Evolutionary conservation across 305 asterid species (phyloP).

Genomic region (Fraxinus platypoda): DNA sequence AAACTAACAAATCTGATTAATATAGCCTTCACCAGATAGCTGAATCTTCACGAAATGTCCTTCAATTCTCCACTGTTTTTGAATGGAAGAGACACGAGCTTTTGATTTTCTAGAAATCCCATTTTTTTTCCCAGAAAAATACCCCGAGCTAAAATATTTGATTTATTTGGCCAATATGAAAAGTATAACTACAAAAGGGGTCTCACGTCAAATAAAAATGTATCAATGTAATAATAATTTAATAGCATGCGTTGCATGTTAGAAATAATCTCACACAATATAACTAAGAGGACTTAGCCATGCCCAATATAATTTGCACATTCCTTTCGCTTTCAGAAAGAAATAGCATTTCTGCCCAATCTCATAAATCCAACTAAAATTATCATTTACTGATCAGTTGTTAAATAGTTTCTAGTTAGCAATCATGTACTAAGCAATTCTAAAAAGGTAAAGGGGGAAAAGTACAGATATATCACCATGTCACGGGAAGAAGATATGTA

Average conservation of each 20-base stretch:
- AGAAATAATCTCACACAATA: not conserved
- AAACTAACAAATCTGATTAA: not conserved
- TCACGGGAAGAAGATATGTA: not conserved
- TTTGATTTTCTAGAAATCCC: not conserved
- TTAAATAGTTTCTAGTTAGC: not conserved
- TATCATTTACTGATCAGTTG: not conserved
- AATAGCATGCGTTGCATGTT: not conserved
- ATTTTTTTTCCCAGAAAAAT: not conserved
- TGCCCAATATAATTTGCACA: not conserved
- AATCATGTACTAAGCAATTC: not conserved
- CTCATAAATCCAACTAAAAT: not conserved
- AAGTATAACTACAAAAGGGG: not conserved
- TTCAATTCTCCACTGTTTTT: not conserved
- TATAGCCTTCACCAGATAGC: not conserved
- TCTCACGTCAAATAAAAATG: not conserved
- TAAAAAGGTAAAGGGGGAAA: not conserved
- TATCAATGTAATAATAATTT: not conserved
- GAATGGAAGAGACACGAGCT: not conserved
- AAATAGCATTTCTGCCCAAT: not conserved
- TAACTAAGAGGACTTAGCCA: not conserved
- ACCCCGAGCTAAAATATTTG: not conserved
- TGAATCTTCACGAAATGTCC: not conserved
- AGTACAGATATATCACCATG: not conserved
- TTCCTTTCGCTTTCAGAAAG: conserved; percentile 3
- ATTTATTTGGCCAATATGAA: not conserved